Evolutionary conservation across 495 filamentous ascomycete species (phyloP).

Genomic region (Penicillium herquei): DNA sequence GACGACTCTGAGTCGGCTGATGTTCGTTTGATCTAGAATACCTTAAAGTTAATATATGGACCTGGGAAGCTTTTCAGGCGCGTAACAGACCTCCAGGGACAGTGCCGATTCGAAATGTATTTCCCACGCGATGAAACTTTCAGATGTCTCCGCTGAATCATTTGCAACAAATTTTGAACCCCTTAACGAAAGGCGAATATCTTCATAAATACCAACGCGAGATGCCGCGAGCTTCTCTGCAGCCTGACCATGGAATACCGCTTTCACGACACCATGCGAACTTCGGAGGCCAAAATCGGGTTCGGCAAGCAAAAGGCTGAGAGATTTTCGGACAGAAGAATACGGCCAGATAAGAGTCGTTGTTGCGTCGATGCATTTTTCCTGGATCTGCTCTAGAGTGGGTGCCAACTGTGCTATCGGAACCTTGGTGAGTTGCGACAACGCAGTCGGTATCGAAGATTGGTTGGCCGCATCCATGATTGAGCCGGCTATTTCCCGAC

Average conservation of each 20-base stretch:
- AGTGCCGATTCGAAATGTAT: slow-evolving; percentile 59
- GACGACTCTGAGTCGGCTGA: slow-evolving; percentile 23
- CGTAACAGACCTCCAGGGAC: slow-evolving; percentile 52
- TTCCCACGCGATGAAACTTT: slow-evolving; percentile 72
- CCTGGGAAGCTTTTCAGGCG: too few relatives aligned
- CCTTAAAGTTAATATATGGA: too few relatives aligned
- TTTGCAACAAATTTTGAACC: slow-evolving; percentile 60
- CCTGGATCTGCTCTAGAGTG: slow-evolving; percentile 28
- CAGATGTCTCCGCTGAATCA: slow-evolving; percentile 54
- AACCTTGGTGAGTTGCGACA: slow-evolving; percentile 35
- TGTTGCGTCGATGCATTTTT: slow-evolving; percentile 57
- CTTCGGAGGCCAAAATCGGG: slow-evolving; percentile 82
- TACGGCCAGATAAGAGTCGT: slow-evolving; percentile 92
- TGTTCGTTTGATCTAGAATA: slow-evolving; percentile 33
- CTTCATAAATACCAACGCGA: slow-evolving; percentile 73
- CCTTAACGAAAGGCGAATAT: slow-evolving; percentile 64
- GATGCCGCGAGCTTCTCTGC: slow-evolving; percentile 67
- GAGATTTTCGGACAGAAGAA: slow-evolving; percentile 66
- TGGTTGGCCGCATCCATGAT: slow-evolving; percentile 35
- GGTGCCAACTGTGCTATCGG: slow-evolving; percentile 71
- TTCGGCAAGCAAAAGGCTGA: slow-evolving; percentile 79
- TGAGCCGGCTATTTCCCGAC: slow-evolving; percentile 21
- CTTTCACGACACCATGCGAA: slow-evolving; percentile 76
- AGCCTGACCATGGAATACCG: slow-evolving; percentile 69
- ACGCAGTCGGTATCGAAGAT: slow-evolving; percentile 22